Percentiles rank a stretch among this genome's conserved stretches.
Evolutionary conservation across 1,139 yeast species (phyloP).

Genomic region (Pichia sp.): DNA sequence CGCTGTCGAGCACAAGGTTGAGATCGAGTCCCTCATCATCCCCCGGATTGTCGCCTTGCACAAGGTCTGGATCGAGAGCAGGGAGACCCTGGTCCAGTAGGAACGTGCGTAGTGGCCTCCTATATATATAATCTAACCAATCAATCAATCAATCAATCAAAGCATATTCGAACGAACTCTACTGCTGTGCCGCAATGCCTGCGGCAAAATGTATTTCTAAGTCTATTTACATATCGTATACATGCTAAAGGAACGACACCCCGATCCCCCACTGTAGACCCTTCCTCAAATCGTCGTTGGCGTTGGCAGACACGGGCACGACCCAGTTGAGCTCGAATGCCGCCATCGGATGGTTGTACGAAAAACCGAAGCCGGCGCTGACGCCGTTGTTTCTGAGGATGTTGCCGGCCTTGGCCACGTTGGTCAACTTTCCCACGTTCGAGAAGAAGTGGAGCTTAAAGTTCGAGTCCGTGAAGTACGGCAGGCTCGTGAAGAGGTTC

Average conservation of each 20-base stretch:
- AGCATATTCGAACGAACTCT: too few species aligned
- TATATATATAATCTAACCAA: not conserved
- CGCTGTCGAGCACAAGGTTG: constrained; percentile 39
- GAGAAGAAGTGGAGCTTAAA: constrained; percentile 66
- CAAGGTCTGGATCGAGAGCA: constrained; percentile 49
- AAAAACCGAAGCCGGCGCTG: constrained; percentile 70
- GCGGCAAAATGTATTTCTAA: too few species aligned
- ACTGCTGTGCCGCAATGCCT: too few species aligned
- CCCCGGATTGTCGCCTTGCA: constrained; percentile 70
- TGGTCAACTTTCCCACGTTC: constrained; percentile 67
- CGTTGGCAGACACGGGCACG: constrained; percentile 65
- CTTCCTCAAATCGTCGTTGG: constrained; percentile 65
- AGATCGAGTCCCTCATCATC: constrained; percentile 72
- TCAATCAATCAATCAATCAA: too few species aligned
- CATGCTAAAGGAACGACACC: constrained; percentile 61
- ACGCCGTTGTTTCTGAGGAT: constrained; percentile 26
- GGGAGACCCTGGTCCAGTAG: constrained; percentile 6
- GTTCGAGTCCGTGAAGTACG: constrained; percentile 54
- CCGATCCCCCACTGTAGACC: constrained; percentile 96
- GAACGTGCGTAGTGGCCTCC: not conserved
- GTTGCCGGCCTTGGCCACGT: constrained; percentile 8
- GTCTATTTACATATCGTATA: too few species aligned
- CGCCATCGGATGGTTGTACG: constrained; percentile 84
- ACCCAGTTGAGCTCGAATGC: constrained; percentile 87
- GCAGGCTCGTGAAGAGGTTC: constrained; percentile 63